Percentiles rank a stretch among this genome's conserved stretches.
Conservation (phyloP, 2,329 filamentous ascomycete species). For the Aspergillus sp. region DNA sequence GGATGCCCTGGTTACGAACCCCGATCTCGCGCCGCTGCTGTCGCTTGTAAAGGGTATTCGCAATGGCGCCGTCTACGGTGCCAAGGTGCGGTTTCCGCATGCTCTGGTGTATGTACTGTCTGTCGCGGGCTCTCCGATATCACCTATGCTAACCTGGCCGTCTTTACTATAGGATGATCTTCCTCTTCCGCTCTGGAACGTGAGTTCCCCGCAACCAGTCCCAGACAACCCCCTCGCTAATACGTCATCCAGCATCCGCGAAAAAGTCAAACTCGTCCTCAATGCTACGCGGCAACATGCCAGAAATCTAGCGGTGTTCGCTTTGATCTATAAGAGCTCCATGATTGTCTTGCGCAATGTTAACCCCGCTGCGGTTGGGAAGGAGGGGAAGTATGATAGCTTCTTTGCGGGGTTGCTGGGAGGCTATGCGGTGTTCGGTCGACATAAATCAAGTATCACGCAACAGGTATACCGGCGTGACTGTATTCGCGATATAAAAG, state of each 20-base stretch:
- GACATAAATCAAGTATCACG: slow-evolving; percentile 77
- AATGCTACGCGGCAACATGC: slow-evolving; percentile 90
- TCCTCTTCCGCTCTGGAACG: slow-evolving; percentile 91
- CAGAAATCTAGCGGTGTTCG: slow-evolving; percentile 88
- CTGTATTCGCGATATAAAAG: background rate
- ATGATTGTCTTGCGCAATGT: slow-evolving; percentile 75
- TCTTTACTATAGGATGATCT: slow-evolving; percentile 73
- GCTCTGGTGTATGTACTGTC: slow-evolving; percentile 72
- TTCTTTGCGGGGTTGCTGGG: slow-evolving; percentile 87
- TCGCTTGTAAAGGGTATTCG: slow-evolving; percentile 88
- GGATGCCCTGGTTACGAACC: slow-evolving; percentile 79
- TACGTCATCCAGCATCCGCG: slow-evolving; percentile 58
- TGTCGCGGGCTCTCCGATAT: background rate
- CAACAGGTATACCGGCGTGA: slow-evolving; percentile 61
- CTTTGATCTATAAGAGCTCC: slow-evolving; percentile 82
- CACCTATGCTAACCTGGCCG: slow-evolving; percentile 24
- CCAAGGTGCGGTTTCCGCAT: slow-evolving; percentile 97
- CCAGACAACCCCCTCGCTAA: slow-evolving; percentile 10
- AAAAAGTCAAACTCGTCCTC: slow-evolving; percentile 78
- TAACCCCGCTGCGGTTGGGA: slow-evolving; percentile 48
- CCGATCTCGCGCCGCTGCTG: slow-evolving; percentile 81
- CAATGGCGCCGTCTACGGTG: slow-evolving; percentile 95
- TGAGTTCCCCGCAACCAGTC: slow-evolving; percentile 51
- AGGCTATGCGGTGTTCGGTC: slow-evolving; percentile 92
- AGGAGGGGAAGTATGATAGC: slow-evolving; percentile 75